Evolutionary conservation across 1,284 basidiomycete species (phyloP), one percentile per base, ranked within the genome.

Genomic region (Cutaneotrichosporon daszewskae): DNA sequence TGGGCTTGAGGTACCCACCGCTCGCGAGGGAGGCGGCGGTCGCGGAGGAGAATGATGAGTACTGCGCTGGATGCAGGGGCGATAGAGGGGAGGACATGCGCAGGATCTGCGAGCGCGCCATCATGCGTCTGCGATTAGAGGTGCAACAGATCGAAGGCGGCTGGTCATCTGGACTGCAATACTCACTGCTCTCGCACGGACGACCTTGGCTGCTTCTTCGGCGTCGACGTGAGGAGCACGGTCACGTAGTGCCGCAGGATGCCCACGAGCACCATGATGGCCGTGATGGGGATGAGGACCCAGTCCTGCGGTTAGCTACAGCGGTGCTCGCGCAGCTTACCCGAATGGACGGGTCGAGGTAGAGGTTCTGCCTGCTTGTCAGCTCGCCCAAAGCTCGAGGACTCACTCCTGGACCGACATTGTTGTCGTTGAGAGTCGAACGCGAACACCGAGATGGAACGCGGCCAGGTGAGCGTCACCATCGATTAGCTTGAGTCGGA

Each of bases 201-300:
- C 27, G 79, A 80, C 28, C 81, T 77, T 4, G 85, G 70, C 44
- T 83, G 78, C 54, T 84, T 85, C 76, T 95, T 91, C 2, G 91
- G 90, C 20, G 82, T 69, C 4, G 84, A 82, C 62, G 90, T 87
- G 24, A 98, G 80, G 5, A 96, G 77, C 40, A 86, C 68, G 12
- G 92, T 85, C 25, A 98, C 84, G 72, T 97, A 95, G 71, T 97
- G 91, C 52, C 95, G 76, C 23, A 98, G 75, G 38, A 99, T 77
- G 23, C 95, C 95, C 38, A 97, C 92, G 29, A 98, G 77, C 54
- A 87, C 87, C 91, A 98, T 97, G 70, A 98, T 91, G 54, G 96
- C 75, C 34, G 91, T 94, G 71, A 99, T 95, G 45, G 95, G 95
- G 68, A 98, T 87, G 47, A 99, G 74, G 33, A 98, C 78, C 77